A percentile compares a stretch with the other conserved stretches of the same genome.
Evolutionary conservation across 116 monocot genomes (phyloP).

Genomic region (Papilionanthe hybrid): DNA sequence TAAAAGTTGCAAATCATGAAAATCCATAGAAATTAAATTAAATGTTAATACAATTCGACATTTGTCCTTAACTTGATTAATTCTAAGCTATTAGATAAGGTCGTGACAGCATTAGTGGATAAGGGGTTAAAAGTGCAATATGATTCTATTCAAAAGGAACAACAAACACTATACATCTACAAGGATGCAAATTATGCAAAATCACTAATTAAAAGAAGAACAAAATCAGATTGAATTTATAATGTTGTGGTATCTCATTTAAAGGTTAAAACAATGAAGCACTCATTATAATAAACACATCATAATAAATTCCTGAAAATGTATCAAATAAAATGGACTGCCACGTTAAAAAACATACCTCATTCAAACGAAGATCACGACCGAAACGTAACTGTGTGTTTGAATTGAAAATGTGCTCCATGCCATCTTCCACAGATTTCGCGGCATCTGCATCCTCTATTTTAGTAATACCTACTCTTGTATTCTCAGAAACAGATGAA

Average conservation of each 20-base stretch:
- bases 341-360: constrained; percentile 41
- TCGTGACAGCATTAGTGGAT: too few relatives aligned
- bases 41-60: too few relatives aligned
- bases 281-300: not conserved
- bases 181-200: too few relatives aligned
- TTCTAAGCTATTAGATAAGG: too few relatives aligned
- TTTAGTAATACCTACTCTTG: constrained; percentile 32
- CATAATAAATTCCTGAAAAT: not conserved
- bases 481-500: constrained; percentile 39
- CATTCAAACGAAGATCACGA: constrained; percentile 83
- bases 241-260: not conserved
- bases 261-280: not conserved
- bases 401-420: constrained; percentile 86
- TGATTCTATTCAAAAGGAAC: too few relatives aligned
- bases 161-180: too few relatives aligned
- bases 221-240: not conserved
- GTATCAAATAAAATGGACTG: not conserved
- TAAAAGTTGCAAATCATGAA: too few relatives aligned
- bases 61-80: too few relatives aligned
- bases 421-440: constrained; percentile 75
- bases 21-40: too few relatives aligned
- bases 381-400: constrained; percentile 78
- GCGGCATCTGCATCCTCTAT: constrained; percentile 44
- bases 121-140: too few relatives aligned
- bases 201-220: not conserved